A percentile compares a stretch with the other conserved stretches of the same genome.
Evolutionary conservation across 2,329 filamentous ascomycete genomes (phyloP).

Genomic region (Verticillium nonalfalfae): DNA sequence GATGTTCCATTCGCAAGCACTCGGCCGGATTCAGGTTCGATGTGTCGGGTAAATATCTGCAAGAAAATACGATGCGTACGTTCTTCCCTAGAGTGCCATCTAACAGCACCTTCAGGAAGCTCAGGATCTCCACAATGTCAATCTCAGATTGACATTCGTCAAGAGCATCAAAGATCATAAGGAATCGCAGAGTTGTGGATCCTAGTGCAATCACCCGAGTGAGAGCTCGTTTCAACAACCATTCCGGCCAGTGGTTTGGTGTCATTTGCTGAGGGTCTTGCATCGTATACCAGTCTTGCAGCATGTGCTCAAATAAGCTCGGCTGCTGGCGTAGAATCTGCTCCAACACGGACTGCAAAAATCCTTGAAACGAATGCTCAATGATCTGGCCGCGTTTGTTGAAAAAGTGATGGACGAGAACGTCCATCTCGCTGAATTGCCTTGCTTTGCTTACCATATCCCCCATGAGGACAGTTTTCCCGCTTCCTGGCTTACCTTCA

Average conservation of each 20-base stretch:
- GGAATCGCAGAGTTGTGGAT: background rate
- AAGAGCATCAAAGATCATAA: slow-evolving; percentile 5
- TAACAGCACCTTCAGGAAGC: no score
- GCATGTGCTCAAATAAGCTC: background rate
- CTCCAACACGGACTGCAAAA: slow-evolving; percentile 1
- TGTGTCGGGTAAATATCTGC: slow-evolving; percentile 3
- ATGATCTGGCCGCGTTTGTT: background rate
- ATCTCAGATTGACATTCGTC: slow-evolving; percentile 3
- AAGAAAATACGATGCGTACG: slow-evolving; percentile 2
- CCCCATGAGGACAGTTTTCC: slow-evolving; percentile 7
- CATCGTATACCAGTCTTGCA: slow-evolving; percentile 2
- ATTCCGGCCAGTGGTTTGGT: background rate
- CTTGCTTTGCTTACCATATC: background rate
- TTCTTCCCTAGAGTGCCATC: background rate
- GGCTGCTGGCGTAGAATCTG: slow-evolving; percentile 4
- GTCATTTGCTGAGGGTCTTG: background rate
- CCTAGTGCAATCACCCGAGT: background rate
- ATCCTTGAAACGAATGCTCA: slow-evolving; percentile 5
- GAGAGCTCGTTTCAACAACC: slow-evolving; percentile 2
- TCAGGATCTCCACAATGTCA: no score
- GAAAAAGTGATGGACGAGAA: slow-evolving; percentile 4
- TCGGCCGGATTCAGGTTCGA: background rate
- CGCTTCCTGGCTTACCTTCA: slow-evolving; percentile 5
- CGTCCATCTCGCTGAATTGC: background rate
- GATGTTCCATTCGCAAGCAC: background rate